These are phyloP conservation scores for Mytilinidion resinicola DNA, from an alignment of 495 filamentous ascomycete genomes.

Conservation along the genomic window DNA sequence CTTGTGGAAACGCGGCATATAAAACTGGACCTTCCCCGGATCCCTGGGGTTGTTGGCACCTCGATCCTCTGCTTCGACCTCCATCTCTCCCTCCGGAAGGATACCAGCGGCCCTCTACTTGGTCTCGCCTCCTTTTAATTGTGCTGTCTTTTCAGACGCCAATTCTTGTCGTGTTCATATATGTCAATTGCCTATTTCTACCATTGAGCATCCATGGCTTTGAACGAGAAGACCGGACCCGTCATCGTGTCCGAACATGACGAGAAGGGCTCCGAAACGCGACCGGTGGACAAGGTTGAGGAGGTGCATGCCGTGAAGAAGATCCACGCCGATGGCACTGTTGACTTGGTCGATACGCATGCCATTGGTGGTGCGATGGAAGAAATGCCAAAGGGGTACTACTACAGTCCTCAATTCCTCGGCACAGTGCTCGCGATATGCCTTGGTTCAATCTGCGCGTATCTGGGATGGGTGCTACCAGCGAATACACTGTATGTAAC, in stretches of 20 bases:
- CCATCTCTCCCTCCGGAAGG: too few relatives aligned
- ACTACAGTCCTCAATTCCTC: slow-evolving; percentile 24
- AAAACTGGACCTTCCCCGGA: too few relatives aligned
- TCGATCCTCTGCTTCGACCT: too few relatives aligned
- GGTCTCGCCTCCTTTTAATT: too few relatives aligned
- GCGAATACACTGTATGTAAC: slow-evolving; percentile 26
- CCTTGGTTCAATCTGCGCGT: slow-evolving; percentile 14
- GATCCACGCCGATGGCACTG: slow-evolving; percentile 20
- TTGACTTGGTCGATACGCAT: slow-evolving; percentile 24
- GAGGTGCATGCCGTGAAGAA: slow-evolving; percentile 25
- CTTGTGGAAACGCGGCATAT: too few relatives aligned
- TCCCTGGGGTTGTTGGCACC: too few relatives aligned
- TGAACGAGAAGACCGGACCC: slow-evolving; percentile 7
- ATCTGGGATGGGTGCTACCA: slow-evolving; percentile 25
- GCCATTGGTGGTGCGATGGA: slow-evolving; percentile 26
- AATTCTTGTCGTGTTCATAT: too few relatives aligned
- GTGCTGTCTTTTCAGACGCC: too few relatives aligned
- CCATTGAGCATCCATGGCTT: not conserved
- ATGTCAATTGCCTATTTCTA: too few relatives aligned
- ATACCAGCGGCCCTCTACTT: too few relatives aligned
- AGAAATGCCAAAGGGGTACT: slow-evolving; percentile 31
- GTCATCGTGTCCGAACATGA: slow-evolving; percentile 11
- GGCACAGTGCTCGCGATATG: slow-evolving; percentile 27
- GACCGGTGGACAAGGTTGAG: slow-evolving; percentile 19
- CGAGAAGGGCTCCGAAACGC: slow-evolving; percentile 8